Evolutionary conservation across 768 basidiomycete genomes (phyloP).

Genomic region (Phlegmacium glaucopus): DNA sequence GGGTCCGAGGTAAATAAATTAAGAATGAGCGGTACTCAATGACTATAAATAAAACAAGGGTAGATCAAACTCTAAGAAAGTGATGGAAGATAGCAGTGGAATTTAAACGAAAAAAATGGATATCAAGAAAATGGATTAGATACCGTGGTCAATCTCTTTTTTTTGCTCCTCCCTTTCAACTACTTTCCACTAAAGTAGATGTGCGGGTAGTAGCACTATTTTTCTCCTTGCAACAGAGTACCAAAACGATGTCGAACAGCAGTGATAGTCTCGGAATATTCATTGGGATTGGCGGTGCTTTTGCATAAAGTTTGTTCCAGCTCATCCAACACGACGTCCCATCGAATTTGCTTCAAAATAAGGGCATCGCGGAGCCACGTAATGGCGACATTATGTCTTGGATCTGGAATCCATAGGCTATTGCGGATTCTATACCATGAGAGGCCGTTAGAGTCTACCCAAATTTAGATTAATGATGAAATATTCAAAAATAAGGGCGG

Average conservation of each 20-base stretch:
- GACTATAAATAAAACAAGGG: too few species aligned
- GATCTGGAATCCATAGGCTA: slow-evolving; percentile 27
- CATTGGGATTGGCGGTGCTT: not conserved
- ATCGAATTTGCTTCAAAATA: slow-evolving; percentile 17
- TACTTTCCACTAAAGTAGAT: too few species aligned
- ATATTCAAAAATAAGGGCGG: not conserved
- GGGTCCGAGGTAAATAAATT: too few species aligned
- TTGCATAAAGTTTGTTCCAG: slow-evolving; percentile 1
- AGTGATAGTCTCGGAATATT: not conserved
- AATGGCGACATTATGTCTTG: slow-evolving; percentile 14
- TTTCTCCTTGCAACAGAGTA: not conserved
- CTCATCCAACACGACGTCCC: slow-evolving; percentile 16
- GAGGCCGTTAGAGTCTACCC: slow-evolving; percentile 21
- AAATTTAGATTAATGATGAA: not conserved
- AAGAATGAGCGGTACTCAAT: too few species aligned
- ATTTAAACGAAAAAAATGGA: too few species aligned
- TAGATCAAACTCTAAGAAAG: too few species aligned
- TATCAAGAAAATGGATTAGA: too few species aligned
- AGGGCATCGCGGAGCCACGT: slow-evolving; percentile 22
- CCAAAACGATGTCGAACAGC: not conserved
- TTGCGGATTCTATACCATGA: slow-evolving; percentile 22
- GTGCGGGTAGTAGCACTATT: too few species aligned
- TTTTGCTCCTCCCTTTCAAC: too few species aligned
- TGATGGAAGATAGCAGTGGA: too few species aligned
- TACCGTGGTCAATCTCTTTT: too few species aligned